Percentiles rank a stretch among this genome's conserved stretches.
phyloP scores from a whole-genome alignment of 2,329 filamentous ascomycete species.

The Talaromyces islandicus region DNA sequence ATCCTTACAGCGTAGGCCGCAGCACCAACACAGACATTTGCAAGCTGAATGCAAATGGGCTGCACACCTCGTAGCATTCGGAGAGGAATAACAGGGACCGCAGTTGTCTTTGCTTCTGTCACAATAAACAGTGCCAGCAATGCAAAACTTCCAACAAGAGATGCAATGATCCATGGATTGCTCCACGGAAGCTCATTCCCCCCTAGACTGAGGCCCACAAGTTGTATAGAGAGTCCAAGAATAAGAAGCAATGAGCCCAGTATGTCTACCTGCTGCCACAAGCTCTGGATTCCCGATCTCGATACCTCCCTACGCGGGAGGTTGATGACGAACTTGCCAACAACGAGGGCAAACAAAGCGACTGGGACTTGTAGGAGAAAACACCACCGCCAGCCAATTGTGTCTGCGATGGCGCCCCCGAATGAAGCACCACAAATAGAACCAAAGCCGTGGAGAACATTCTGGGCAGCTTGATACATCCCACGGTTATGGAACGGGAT shows the following conservation, averaged over 20 bases:
- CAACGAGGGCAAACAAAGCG: slow-evolving; percentile 48
- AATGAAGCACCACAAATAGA: slow-evolving; percentile 51
- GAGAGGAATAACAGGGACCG: slow-evolving; percentile 40
- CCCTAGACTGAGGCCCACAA: slow-evolving; percentile 39
- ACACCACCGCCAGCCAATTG: slow-evolving; percentile 43
- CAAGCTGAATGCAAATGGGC: slow-evolving; percentile 50
- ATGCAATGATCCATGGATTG: slow-evolving; percentile 35
- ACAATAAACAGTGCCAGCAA: slow-evolving; percentile 32
- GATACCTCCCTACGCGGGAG: slow-evolving; percentile 30
- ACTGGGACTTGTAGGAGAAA: slow-evolving; percentile 59
- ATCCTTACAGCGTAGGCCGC: slow-evolving; percentile 53
- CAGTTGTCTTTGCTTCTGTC: slow-evolving; percentile 36
- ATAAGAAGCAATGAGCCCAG: slow-evolving; percentile 53
- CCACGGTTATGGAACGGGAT: slow-evolving; percentile 69
- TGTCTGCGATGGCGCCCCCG: slow-evolving; percentile 39
- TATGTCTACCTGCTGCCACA: slow-evolving; percentile 55
- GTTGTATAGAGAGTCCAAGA: slow-evolving; percentile 52
- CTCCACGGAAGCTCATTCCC: slow-evolving; percentile 43
- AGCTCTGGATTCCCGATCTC: slow-evolving; percentile 20
- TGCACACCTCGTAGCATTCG: slow-evolving; percentile 51
- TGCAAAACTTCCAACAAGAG: slow-evolving; percentile 31
- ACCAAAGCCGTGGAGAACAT: slow-evolving; percentile 57
- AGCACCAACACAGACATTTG: slow-evolving; percentile 57
- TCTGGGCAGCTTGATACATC: slow-evolving; percentile 62
- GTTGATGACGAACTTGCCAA: slow-evolving; percentile 50